These are phyloP conservation scores for Pholiota molesta DNA, from an alignment of 768 basidiomycete genomes.

Conservation along the genomic window DNA sequence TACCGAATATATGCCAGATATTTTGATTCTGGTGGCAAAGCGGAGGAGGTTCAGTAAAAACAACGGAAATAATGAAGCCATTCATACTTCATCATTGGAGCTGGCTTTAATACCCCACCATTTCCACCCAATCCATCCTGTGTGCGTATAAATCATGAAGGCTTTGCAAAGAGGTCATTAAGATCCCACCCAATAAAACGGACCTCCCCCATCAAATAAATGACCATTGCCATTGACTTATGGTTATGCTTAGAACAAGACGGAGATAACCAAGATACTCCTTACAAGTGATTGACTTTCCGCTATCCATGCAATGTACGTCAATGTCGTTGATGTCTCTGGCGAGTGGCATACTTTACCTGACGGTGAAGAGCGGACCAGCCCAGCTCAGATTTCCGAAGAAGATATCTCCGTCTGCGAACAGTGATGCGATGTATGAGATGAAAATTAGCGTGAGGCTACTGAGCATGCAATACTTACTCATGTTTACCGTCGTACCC, in stretches of 20 bases:
- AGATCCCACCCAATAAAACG: constrained; percentile 42
- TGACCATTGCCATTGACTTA: constrained; percentile 46
- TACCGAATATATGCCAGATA: constrained; percentile 10
- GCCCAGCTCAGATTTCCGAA: constrained; percentile 58
- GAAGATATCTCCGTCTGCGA: constrained; percentile 57
- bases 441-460: not conserved
- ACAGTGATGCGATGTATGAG: not conserved
- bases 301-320: constrained; percentile 32
- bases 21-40: constrained; percentile 7
- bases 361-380: constrained; percentile 57
- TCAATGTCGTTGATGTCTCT: not conserved
- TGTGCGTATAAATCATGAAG: not conserved
- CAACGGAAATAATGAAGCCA: not conserved
- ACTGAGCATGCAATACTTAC: constrained; percentile 35
- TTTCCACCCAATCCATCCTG: constrained; percentile 44
- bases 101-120: constrained; percentile 43
- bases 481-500: constrained; percentile 60
- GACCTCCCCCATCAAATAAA: constrained; percentile 45
- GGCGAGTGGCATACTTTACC: constrained; percentile 29
- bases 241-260: not conserved
- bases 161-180: not conserved
- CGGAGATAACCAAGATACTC: not conserved
- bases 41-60: not conserved
- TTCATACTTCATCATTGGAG: constrained; percentile 47
- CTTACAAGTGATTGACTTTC: constrained; percentile 52